Conservation (phyloP, 352 stramenopile genomes). For the Phytophthora hibernalis region DNA sequence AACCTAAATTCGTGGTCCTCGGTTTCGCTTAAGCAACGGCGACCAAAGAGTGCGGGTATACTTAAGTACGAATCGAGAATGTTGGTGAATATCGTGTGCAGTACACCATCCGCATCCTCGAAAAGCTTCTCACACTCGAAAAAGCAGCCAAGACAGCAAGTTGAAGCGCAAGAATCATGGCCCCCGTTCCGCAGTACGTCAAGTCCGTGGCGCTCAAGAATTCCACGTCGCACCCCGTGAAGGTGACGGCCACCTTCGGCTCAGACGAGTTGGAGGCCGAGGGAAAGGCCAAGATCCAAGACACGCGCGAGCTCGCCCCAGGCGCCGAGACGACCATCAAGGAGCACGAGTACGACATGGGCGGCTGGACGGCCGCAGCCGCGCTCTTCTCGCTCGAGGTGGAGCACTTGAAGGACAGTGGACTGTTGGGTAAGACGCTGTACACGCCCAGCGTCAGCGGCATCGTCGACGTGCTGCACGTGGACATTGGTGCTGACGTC, state of each 20-base stretch:
- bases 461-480: constrained; percentile 68
- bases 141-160: constrained; percentile 21
- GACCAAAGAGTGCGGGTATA: constrained; percentile 2
- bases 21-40: constrained; percentile 23
- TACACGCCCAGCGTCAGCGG: constrained; percentile 64
- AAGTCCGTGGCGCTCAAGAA: constrained; percentile 83
- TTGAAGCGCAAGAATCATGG: constrained; percentile 55
- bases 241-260: constrained; percentile 71
- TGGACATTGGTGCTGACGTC: constrained; percentile 59
- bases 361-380: constrained; percentile 68
- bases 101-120: constrained; percentile 31
- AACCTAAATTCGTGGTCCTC: not conserved
- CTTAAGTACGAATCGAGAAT: constrained; percentile 30
- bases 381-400: constrained; percentile 68
- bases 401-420: constrained; percentile 38
- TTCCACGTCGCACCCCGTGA: constrained; percentile 58
- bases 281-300: constrained; percentile 71
- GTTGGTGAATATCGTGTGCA: constrained; percentile 22
- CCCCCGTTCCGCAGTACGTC: constrained; percentile 68
- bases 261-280: constrained; percentile 72
- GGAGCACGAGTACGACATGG: constrained; percentile 86
- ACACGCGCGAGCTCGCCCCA: constrained; percentile 58
- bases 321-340: constrained; percentile 46
- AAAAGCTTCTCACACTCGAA: constrained; percentile 18
- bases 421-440: constrained; percentile 42